A percentile compares a stretch with the other conserved stretches of the same genome.
phyloP scores from a whole-genome alignment of 257 asterid species.

The Ajuga chamaepitys region DNA sequence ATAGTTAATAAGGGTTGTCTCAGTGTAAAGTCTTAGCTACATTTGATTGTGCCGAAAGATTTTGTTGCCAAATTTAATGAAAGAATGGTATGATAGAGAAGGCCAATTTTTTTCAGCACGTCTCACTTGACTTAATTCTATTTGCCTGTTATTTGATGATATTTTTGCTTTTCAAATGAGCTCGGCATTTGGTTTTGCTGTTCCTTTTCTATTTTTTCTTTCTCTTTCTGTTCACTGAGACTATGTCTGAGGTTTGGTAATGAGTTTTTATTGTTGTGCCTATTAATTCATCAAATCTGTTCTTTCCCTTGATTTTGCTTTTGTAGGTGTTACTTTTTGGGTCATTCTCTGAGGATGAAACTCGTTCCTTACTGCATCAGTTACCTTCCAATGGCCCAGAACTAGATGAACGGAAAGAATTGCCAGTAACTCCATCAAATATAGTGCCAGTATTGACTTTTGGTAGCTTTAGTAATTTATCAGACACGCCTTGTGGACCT shows the following conservation, averaged over 20 bases:
- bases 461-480: conserved; percentile 37
- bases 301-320: not conserved
- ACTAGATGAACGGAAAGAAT: conserved; percentile 22
- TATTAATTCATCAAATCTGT: not conserved
- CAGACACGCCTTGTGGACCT: conserved; percentile 22
- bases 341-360: conserved; percentile 86
- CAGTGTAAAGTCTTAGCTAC: not conserved
- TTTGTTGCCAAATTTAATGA: not conserved
- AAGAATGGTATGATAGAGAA: not conserved
- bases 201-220: not conserved
- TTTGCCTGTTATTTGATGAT: not conserved
- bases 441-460: conserved; percentile 33
- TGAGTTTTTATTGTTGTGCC: not conserved
- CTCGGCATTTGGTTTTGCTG: not conserved
- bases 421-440: conserved; percentile 20
- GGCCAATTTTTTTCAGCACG: not conserved
- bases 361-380: conserved; percentile 40
- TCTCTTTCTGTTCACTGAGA: not conserved
- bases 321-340: conserved; percentile 75
- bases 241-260: not conserved
- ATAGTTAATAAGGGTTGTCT: not conserved
- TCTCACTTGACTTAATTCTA: conserved; percentile 5
- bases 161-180: not conserved
- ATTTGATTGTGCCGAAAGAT: not conserved
- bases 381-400: conserved; percentile 20